Evolutionary conservation across 106 monocot genomes (phyloP), one percentile per base, ranked within the genome.

Genomic region (Dendrobium catenatum): DNA sequence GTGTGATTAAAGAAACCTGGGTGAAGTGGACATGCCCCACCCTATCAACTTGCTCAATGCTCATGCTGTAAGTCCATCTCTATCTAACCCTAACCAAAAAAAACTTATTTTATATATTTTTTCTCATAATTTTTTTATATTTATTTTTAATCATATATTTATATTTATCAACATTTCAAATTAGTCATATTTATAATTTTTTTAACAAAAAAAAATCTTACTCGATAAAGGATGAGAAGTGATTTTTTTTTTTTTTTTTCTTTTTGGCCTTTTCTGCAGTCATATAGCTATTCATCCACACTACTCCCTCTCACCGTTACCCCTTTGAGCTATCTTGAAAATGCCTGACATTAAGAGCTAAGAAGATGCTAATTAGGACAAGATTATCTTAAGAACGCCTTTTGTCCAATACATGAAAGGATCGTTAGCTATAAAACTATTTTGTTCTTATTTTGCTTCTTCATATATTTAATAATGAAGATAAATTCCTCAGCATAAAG

Each of bases 1-100:
- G 49, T 81, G 84, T 83, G 88, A 88, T 88, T 88, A 88, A 88
- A 88, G 85, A 80, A 74, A 73, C 19, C 77, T 77, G 78, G 47
- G 68, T 24, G 22, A 73, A 84, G 26, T 9, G 58, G 81, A 81
- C 81, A 84, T 79, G 79, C 77, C 31, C 31, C 76, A 51, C 13
- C 51, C 51, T 51, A 1, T 51, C 51, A 51, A 11, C 51, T 51
- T 13, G 51, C 51, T 13, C 15, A 51, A 51, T 27, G 27, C 27
- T 26, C 26, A 26, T 51, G 51, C 51, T 51, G 76, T 79, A 33
- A 85, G 82, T 79, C 66, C n/a, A 66, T 20, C 6, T 6, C 16
- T 19, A 66, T 6, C 16, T 19, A 66, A 20, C 66, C 66, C 6
- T 20, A 6, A 6, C n/a, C 16, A 0, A 66, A 37, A 37, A 37